A percentile compares a stretch with the other conserved stretches of the same genome.
Evolutionary conservation across 2,329 filamentous ascomycete species (phyloP).

Genomic region (Trichoderma atrobrunneum): DNA sequence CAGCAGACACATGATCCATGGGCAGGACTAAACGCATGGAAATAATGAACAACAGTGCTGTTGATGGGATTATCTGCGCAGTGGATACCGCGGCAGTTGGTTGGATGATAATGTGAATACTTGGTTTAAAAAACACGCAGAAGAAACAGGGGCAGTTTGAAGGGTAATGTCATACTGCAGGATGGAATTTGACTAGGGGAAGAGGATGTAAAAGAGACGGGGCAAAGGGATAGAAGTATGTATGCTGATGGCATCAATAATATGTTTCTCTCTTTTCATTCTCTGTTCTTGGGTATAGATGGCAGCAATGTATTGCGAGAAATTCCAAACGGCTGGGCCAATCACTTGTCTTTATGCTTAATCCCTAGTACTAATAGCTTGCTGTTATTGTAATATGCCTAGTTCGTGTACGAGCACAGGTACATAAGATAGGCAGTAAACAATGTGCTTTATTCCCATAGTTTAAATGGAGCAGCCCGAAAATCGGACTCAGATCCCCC

Average conservation of each 20-base stretch:
- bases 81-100: background rate
- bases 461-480: background rate
- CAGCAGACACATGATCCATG: slow-evolving; percentile 49
- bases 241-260: background rate
- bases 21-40: slow-evolving; percentile 53
- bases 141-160: background rate
- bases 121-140: background rate
- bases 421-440: too few relatives aligned
- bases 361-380: background rate
- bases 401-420: background rate
- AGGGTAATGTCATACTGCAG: background rate
- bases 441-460: background rate
- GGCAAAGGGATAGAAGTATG: background rate
- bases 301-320: background rate
- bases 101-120: background rate
- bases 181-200: background rate
- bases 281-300: background rate
- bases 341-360: background rate
- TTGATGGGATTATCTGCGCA: background rate
- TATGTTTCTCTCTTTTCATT: background rate
- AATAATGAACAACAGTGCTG: slow-evolving; percentile 31
- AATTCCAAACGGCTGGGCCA: background rate
- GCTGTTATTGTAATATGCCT: background rate
- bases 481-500: background rate
- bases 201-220: background rate